phyloP scores from a whole-genome alignment of 179 eudicot species.

The Drosera spatulata region DNA sequence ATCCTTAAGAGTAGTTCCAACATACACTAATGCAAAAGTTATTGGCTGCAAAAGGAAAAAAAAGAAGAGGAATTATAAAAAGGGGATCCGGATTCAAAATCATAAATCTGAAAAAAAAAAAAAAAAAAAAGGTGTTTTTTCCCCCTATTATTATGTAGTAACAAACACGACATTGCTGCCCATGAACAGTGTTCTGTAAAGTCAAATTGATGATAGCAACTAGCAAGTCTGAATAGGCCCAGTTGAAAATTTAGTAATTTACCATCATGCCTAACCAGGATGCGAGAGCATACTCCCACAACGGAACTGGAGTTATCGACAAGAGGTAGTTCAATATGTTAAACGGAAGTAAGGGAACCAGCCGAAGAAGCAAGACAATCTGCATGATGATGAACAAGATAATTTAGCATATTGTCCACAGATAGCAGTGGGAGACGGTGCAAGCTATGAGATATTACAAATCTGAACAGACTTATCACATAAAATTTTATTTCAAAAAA shows the following conservation, averaged over 20 bases:
- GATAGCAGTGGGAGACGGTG: too few species aligned
- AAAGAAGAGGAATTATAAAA: conserved; percentile 6
- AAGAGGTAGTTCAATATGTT: conserved; percentile 90
- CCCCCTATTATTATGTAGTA: not conserved
- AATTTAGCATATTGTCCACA: not conserved
- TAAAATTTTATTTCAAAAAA: too few species aligned
- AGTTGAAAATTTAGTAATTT: conserved; percentile 7
- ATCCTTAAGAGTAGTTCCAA: conserved; percentile 89
- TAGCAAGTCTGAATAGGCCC: not conserved
- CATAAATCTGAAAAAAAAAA: too few species aligned
- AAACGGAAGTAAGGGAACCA: conserved; percentile 88
- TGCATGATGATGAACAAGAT: conserved; percentile 16
- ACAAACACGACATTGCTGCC: not conserved
- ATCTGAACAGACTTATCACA: too few species aligned
- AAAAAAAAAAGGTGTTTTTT: too few species aligned
- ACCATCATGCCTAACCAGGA: conserved; percentile 99
- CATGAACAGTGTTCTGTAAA: too few species aligned
- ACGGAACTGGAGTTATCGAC: conserved; percentile 85
- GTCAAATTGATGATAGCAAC: too few species aligned
- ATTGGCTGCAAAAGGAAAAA: conserved; percentile 58
- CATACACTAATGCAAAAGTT: conserved; percentile 78
- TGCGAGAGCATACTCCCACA: conserved; percentile 73
- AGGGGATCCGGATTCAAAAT: too few species aligned
- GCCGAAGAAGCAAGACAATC: conserved; percentile 94
- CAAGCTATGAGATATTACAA: too few species aligned